These are phyloP conservation scores for Entophlyctis luteolus DNA, from an alignment of 192 early-diverging fungal species.

Conservation along the genomic window DNA sequence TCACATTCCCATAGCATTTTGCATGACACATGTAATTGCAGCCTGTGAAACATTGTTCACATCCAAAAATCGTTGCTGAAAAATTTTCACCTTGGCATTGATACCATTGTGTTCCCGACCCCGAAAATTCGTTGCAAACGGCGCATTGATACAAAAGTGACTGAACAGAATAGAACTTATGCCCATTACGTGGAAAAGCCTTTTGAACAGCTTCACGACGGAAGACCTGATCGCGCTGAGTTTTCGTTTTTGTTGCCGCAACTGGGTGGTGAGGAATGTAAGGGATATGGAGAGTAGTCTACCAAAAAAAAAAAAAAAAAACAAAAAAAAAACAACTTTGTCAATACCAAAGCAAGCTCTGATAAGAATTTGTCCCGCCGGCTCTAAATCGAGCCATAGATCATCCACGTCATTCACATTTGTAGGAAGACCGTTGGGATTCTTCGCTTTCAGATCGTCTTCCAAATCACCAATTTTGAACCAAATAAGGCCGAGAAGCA, in stretches of 20 bases:
- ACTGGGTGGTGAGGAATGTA: background rate
- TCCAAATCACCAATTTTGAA: conserved; percentile 86
- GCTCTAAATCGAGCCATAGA: conserved; percentile 88
- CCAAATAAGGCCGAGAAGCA: conserved; percentile 81
- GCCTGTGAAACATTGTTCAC: conserved; percentile 40
- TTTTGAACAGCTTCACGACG: conserved; percentile 53
- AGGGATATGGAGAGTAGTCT: background rate
- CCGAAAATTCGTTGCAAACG: conserved; percentile 86
- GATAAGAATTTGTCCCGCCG: conserved; percentile 82
- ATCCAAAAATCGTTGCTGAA: background rate
- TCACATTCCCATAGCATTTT: conserved; percentile 79
- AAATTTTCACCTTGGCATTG: conserved; percentile 75
- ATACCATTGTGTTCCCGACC: conserved; percentile 65
- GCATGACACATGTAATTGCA: conserved; percentile 90
- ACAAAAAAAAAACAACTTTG: background rate
- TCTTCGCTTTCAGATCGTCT: conserved; percentile 65
- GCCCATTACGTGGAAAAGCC: conserved; percentile 68
- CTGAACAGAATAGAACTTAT: conserved; percentile 80
- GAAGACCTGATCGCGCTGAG: conserved; percentile 30
- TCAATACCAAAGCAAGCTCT: conserved; percentile 75
- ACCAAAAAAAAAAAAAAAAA: background rate
- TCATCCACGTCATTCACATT: conserved; percentile 58
- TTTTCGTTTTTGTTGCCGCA: conserved; percentile 31
- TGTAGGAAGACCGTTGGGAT: conserved; percentile 23
- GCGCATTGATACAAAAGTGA: conserved; percentile 96